Evolutionary conservation across 2,329 filamentous ascomycete species (phyloP).

Genomic region (Cryphonectria naterciae): DNA sequence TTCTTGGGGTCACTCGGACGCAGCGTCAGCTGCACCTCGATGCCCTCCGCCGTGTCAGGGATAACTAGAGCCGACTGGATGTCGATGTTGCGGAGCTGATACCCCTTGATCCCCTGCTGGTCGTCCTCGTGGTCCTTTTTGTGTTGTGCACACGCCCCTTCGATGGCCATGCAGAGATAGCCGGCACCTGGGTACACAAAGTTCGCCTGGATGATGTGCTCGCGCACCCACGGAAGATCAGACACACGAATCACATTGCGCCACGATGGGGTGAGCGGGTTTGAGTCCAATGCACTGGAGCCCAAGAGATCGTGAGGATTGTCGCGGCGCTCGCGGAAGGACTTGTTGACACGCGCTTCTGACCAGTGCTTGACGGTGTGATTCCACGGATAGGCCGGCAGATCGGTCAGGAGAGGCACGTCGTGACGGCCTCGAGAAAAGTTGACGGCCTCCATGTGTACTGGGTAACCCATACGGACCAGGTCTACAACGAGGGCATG

Average conservation of each 20-base stretch:
- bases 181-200: slow-evolving; percentile 15
- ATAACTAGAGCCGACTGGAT: background rate
- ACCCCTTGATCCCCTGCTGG: background rate
- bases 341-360: slow-evolving; percentile 41
- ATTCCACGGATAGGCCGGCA: slow-evolving; percentile 53
- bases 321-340: slow-evolving; percentile 39
- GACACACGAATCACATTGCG: slow-evolving; percentile 38
- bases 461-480: background rate
- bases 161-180: slow-evolving; percentile 23
- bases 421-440: slow-evolving; percentile 35
- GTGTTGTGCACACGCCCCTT: slow-evolving; percentile 4
- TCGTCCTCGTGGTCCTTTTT: background rate
- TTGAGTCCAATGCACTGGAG: slow-evolving; percentile 36
- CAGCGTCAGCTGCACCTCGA: slow-evolving; percentile 14
- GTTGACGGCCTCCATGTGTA: slow-evolving; percentile 30
- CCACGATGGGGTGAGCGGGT: slow-evolving; percentile 39
- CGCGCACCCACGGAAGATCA: slow-evolving; percentile 16
- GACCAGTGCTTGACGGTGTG: slow-evolving; percentile 47
- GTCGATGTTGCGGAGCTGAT: slow-evolving; percentile 12
- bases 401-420: slow-evolving; percentile 31
- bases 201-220: slow-evolving; percentile 6
- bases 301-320: slow-evolving; percentile 47
- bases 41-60: slow-evolving; percentile 3
- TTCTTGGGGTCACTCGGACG: background rate
- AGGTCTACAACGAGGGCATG: background rate